phyloP scores from a whole-genome alignment of 192 early-diverging fungal genomes.

The Umbelopsis sp. region DNA sequence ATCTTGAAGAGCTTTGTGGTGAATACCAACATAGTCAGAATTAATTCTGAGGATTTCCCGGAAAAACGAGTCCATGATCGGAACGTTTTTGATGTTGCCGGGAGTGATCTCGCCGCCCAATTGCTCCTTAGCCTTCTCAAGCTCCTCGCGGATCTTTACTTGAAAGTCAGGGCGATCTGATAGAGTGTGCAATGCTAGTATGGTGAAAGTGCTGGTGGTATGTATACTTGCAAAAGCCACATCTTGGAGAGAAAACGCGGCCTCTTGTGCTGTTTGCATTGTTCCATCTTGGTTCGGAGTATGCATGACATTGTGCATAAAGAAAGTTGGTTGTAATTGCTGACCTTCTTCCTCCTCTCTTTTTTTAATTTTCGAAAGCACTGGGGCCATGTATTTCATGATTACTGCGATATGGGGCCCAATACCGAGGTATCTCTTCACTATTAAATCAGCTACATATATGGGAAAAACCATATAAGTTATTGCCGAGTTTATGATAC shows the following conservation, averaged over 20 bases:
- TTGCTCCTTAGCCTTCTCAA: not conserved
- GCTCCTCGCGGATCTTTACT: constrained; percentile 11
- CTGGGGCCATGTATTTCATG: constrained; percentile 26
- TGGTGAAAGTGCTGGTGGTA: constrained; percentile 24
- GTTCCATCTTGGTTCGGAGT: constrained; percentile 21
- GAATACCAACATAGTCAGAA: constrained; percentile 23
- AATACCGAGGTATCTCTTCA: constrained; percentile 13
- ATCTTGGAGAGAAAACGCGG: constrained; percentile 25
- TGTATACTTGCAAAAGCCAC: constrained; percentile 34
- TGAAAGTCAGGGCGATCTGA: constrained; percentile 29
- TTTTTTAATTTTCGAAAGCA: constrained; percentile 2
- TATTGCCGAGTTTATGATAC: constrained; percentile 8
- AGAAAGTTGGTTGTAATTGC: constrained; percentile 7
- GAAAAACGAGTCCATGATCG: constrained; percentile 28
- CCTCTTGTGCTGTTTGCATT: constrained; percentile 14
- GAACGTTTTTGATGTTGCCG: not conserved
- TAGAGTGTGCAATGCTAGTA: constrained; percentile 23
- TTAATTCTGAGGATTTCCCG: constrained; percentile 24
- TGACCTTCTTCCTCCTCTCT: not conserved
- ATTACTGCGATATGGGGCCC: constrained; percentile 25
- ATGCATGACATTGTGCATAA: constrained; percentile 23
- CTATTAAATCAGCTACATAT: constrained; percentile 17
- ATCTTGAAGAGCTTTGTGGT: constrained; percentile 24
- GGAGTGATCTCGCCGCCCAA: not conserved
- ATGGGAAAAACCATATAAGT: constrained; percentile 12